phyloP scores from a whole-genome alignment of 306 rosid species.

The Vachellia pachyceras region DNA sequence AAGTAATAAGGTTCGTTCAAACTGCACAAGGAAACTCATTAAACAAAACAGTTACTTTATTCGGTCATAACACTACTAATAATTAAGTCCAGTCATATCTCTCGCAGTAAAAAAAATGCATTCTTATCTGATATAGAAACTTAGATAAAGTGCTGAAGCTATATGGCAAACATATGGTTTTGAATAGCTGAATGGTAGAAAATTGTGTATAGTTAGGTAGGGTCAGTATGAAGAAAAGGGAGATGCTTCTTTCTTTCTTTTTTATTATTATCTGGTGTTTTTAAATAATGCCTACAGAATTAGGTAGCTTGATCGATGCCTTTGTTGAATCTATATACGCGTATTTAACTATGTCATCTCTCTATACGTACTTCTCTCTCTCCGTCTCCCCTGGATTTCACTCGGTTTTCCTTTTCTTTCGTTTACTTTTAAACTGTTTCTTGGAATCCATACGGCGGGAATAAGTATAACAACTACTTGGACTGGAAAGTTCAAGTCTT shows the following conservation, averaged over 20 bases:
- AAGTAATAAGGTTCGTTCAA: background rate
- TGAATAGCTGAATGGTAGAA: background rate
- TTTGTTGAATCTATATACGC: constrained; percentile 31
- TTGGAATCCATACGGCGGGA: constrained; percentile 13
- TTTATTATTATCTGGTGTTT: background rate
- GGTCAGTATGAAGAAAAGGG: constrained; percentile 22
- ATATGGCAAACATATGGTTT: background rate
- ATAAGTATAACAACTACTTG: constrained; percentile 29
- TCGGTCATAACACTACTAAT: too few species aligned
- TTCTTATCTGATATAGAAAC: background rate
- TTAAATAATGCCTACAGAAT: constrained; percentile 50
- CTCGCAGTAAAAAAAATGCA: background rate
- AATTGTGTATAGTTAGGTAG: background rate
- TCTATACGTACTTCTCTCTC: background rate
- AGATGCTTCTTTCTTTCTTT: constrained; percentile 46
- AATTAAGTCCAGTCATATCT: background rate
- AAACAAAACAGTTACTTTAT: background rate
- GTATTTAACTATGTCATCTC: constrained; percentile 37
- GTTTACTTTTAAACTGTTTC: constrained; percentile 11
- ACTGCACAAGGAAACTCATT: background rate
- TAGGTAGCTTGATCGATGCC: constrained; percentile 37
- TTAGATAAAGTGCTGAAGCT: background rate
- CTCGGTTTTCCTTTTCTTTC: background rate
- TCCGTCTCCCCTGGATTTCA: constrained; percentile 11
- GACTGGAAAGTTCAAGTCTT: constrained; percentile 9